Base-by-base conservation (phyloP, 371 early-diverging fungal species). In the Lichtheimia hyalospora region DNA sequence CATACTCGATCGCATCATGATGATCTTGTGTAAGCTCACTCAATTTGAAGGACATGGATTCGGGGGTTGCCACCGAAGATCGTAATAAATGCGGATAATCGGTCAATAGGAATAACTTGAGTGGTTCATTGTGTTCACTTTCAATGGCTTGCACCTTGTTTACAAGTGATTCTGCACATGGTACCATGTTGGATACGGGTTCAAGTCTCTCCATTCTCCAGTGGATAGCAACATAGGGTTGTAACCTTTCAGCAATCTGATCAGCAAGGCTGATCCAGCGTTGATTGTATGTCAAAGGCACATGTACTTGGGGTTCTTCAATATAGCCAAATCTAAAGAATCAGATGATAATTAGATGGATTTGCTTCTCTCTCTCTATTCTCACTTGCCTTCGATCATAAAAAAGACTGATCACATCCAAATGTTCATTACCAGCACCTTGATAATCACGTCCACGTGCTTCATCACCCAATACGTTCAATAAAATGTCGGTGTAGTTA, bases 161-260 rank as follows among this genome's bases (percentile, higher is more conserved):
- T 0, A 75, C 67, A 2, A 81, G 60, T 20, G 66, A 40, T 41
- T 64, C 46, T 3, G 81, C 81, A 52, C 81, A 81, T 7, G 70
- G 74, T 8, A 73, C 42, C 50, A 80, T 49, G 50, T 77, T 80
- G 4, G 60, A 54, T 4, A 73, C 60, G 18, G 74, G 74, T 49
- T 75, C 74, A 14, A 80, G 66, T 21, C 74, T 71, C 48, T 81
- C 81, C 81, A 81, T 81, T 40, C 78, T 68, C 78, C 81, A 81
- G 54, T 81, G 81, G 48, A 81, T 70, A 3, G 81, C 81, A 8
- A 81, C 69, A 67, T 64, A 81, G 16, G 78, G 81, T 14, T 58
- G 52, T 20, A 81, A 52, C 18, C 73, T 64, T 5, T 54, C 39
- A 7, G 76, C 67, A 57, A 77, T 73, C 20, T 60, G 55, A 49